Percentiles rank a stretch among this genome's conserved stretches.
phyloP scores from a whole-genome alignment of 2,329 filamentous ascomycete species.

The Trichophyton simii region DNA sequence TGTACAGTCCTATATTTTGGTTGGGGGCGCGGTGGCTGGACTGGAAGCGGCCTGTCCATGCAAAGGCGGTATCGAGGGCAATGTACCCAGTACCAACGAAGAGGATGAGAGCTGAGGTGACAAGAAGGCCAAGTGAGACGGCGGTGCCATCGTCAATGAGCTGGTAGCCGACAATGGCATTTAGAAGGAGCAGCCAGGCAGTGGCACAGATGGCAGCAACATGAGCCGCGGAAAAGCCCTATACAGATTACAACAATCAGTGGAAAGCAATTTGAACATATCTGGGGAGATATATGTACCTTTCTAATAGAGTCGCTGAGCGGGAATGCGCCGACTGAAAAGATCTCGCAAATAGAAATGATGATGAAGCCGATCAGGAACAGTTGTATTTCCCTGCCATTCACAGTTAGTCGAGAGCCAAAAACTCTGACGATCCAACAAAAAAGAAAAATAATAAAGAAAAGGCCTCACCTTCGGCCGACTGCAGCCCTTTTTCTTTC shows the following conservation, averaged over 20 bases:
- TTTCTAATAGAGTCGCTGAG: constrained; percentile 54
- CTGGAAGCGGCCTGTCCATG: constrained; percentile 70
- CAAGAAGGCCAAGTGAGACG: constrained; percentile 63
- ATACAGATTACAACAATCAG: neutral
- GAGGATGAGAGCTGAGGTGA: constrained; percentile 55
- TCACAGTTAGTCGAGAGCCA: neutral
- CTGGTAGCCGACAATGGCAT: constrained; percentile 85
- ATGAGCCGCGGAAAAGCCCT: constrained; percentile 84
- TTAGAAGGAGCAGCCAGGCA: constrained; percentile 81
- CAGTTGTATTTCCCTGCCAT: constrained; percentile 78
- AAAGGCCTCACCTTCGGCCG: constrained; percentile 59
- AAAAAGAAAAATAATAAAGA: constrained; percentile 30
- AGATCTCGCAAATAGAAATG: constrained; percentile 89
- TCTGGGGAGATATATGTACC: constrained; percentile 27
- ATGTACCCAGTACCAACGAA: constrained; percentile 93
- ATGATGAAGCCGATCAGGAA: constrained; percentile 80
- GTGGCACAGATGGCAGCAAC: constrained; percentile 80
- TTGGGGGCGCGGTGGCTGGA: constrained; percentile 44
- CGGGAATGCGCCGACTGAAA: constrained; percentile 83
- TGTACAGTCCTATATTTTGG: constrained; percentile 76
- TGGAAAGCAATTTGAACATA: no score
- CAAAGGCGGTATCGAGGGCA: constrained; percentile 79
- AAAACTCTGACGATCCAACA: neutral
- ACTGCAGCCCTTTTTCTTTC: constrained; percentile 89
- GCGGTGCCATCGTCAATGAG: constrained; percentile 85